Conservation (phyloP, 2,329 filamentous ascomycete species). For the Colletotrichum cuscutae region DNA sequence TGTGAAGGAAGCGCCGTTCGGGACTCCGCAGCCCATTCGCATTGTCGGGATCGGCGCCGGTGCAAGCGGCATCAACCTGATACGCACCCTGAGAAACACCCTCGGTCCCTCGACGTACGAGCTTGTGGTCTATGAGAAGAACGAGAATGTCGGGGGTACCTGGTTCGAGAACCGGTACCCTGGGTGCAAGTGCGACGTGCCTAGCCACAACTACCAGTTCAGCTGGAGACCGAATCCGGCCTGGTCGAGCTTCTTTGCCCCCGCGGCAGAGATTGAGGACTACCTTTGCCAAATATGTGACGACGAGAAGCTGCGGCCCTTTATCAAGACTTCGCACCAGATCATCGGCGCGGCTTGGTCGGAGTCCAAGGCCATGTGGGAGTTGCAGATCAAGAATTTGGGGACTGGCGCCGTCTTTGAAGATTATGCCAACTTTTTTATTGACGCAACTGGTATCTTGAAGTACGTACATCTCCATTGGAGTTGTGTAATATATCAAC, state of each 20-base stretch:
- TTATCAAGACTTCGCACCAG: conserved; percentile 55
- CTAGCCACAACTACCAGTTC: conserved; percentile 71
- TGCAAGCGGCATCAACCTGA: conserved; percentile 37
- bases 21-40: conserved; percentile 26
- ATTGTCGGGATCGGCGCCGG: conserved; percentile 36
- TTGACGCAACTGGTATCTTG: conserved; percentile 62
- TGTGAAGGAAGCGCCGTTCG: conserved; percentile 31
- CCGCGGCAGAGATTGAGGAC: conserved; percentile 63
- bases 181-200: conserved; percentile 66
- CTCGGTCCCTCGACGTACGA: conserved; percentile 52
- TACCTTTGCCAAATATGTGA: conserved; percentile 62
- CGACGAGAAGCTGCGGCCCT: conserved; percentile 56
- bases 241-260: conserved; percentile 68
- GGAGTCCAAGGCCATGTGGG: conserved; percentile 54
- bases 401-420: conserved; percentile 51
- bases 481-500: background rate
- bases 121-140: conserved; percentile 66
- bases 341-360: conserved; percentile 57
- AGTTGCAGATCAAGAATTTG: conserved; percentile 51
- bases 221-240: conserved; percentile 68
- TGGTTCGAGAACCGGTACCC: conserved; percentile 71
- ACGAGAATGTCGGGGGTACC: conserved; percentile 64
- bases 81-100: conserved; percentile 55
- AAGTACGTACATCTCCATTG: conserved; percentile 52
- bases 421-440: conserved; percentile 58